These are phyloP conservation scores for Podospora tetraspora DNA, from an alignment of 495 filamentous ascomycete species.

Conservation along the genomic window DNA sequence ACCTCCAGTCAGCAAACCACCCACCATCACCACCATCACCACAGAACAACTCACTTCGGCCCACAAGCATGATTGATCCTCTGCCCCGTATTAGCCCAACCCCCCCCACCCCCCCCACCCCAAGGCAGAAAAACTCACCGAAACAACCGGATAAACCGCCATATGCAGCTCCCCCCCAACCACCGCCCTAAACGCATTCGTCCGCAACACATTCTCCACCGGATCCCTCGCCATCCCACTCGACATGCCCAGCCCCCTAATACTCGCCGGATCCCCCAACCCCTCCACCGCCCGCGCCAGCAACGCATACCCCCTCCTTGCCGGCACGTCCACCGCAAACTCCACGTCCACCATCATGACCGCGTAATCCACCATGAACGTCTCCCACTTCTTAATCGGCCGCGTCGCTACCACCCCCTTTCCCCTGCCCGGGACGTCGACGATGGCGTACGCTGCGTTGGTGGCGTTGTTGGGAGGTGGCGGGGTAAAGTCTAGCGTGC, in stretches of 20 bases:
- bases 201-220: slow-evolving; percentile 39
- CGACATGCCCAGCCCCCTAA: slow-evolving; percentile 30
- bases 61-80: slow-evolving; percentile 39
- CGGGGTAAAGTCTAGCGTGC: slow-evolving; percentile 26
- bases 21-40: too few species aligned
- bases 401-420: slow-evolving; percentile 36
- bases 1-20: background rate
- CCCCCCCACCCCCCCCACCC: too few species aligned
- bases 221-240: slow-evolving; percentile 29
- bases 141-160: slow-evolving; percentile 34
- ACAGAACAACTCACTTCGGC: slow-evolving; percentile 31
- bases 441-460: slow-evolving; percentile 19
- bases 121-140: slow-evolving; percentile 21
- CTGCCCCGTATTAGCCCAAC: background rate
- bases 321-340: slow-evolving; percentile 29
- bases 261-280: slow-evolving; percentile 29
- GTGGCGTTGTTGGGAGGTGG: background rate
- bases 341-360: slow-evolving; percentile 30
- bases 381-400: slow-evolving; percentile 26
- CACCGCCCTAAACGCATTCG: slow-evolving; percentile 35
- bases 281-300: slow-evolving; percentile 33
- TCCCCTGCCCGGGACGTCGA: slow-evolving; percentile 35
- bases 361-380: slow-evolving; percentile 37
- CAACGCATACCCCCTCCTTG: slow-evolving; percentile 26
- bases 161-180: slow-evolving; percentile 31